phyloP scores from a whole-genome alignment of 495 filamentous ascomycete species.

The Penicillium soppii region DNA sequence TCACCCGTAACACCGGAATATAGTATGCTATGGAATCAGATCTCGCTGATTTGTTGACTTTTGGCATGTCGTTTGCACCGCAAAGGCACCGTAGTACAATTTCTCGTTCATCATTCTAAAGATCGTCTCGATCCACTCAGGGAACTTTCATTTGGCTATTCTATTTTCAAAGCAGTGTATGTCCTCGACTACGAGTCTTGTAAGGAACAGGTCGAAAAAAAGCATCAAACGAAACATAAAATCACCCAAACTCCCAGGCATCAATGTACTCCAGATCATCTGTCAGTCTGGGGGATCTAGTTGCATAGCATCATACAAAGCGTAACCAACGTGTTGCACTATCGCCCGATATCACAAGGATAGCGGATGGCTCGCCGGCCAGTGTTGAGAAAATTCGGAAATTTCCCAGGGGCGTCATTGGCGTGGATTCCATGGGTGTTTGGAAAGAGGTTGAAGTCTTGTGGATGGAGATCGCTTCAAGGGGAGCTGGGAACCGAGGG shows the following conservation, averaged over 20 bases:
- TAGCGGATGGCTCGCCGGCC: slow-evolving; percentile 1
- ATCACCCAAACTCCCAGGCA: slow-evolving; percentile 10
- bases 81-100: no score
- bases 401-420: slow-evolving; percentile 4
- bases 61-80: no score
- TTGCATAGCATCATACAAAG: slow-evolving; percentile 29
- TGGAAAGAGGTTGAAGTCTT: slow-evolving; percentile 5
- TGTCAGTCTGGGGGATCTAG: slow-evolving; percentile 3
- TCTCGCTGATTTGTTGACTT: no score
- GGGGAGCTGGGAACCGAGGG: slow-evolving; percentile 22
- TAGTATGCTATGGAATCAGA: no score
- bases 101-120: not conserved
- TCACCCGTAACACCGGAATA: not conserved
- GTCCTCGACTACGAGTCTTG: not conserved
- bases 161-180: slow-evolving; percentile 11
- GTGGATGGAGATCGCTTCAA: slow-evolving; percentile 12
- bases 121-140: not conserved
- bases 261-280: slow-evolving; percentile 8
- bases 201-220: not conserved
- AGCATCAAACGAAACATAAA: not conserved
- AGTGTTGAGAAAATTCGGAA: not conserved
- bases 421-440: not conserved
- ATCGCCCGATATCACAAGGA: not conserved
- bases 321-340: slow-evolving; percentile 17
- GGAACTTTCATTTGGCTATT: slow-evolving; percentile 3